A percentile compares a stretch with the other conserved stretches of the same genome.
Evolutionary conservation across 2,329 filamentous ascomycete genomes (phyloP).

Genomic region (Bimuria novae-zelandiae): DNA sequence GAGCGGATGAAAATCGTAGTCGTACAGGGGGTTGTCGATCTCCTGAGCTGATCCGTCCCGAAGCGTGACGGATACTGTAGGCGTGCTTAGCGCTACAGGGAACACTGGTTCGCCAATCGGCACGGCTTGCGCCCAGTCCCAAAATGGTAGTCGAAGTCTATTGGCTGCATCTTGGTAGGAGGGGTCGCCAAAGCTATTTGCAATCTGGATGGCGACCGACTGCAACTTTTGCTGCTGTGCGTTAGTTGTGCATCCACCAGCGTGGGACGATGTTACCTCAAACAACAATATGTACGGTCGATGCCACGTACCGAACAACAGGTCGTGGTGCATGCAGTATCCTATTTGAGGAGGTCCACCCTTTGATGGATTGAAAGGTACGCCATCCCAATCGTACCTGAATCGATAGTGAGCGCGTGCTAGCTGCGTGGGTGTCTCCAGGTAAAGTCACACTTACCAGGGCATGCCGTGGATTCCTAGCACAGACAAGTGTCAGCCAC

Average conservation of each 20-base stretch:
- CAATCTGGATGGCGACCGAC: conserved; percentile 41
- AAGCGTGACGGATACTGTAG: conserved; percentile 45
- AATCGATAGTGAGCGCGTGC: background rate
- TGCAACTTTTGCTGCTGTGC: conserved; percentile 43
- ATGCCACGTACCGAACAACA: conserved; percentile 83
- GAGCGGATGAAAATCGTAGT: conserved; percentile 54
- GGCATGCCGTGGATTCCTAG: conserved; percentile 23
- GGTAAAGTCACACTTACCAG: conserved; percentile 16
- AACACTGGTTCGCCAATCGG: conserved; percentile 33
- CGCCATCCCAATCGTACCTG: conserved; percentile 58
- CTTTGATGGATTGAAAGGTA: conserved; percentile 44
- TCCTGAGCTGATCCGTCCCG: conserved; percentile 33
- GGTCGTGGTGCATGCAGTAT: conserved; percentile 76
- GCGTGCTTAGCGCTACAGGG: conserved; percentile 40
- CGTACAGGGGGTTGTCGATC: conserved; percentile 46
- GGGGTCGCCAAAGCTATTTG: conserved; percentile 42
- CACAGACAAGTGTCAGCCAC: conserved; percentile 1
- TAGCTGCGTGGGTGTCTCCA: conserved; percentile 23
- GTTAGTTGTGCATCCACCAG: background rate
- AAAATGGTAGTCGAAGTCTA: conserved; percentile 49
- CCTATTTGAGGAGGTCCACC: conserved; percentile 47
- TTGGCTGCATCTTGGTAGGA: conserved; percentile 44
- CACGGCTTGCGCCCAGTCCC: conserved; percentile 50
- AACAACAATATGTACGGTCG: conserved; percentile 71
- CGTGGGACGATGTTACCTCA: conserved; percentile 48